Evolutionary conservation across 2,329 filamentous ascomycete genomes (phyloP), one percentile per base, ranked within the genome.

Genomic region (Emydomyces testavorans): DNA sequence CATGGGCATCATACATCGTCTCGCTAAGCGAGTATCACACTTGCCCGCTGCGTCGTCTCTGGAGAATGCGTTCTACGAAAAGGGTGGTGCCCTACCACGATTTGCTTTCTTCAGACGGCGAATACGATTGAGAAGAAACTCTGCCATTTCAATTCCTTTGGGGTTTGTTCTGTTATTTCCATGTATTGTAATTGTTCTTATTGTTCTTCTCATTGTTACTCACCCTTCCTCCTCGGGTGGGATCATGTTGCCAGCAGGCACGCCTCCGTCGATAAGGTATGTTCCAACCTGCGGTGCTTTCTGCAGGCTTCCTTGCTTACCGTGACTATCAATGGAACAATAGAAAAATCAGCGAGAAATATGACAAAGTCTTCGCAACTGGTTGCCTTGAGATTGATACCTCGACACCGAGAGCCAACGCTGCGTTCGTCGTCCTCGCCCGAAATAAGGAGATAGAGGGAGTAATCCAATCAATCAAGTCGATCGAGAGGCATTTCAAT

Each of bases 401-500:
- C 28, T 80, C 78, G 56, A 75, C 80, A 52, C 86, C 87, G 35
- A 79, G 88, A 61, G 92, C 86, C 57, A 98, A 96, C 62, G 92
- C 86, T 52, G 90, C 87, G 21, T 94, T 98, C 60, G 92, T 98
- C 54, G 88, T 98, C 32, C 76, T 98, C 51, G 92, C 92, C 47
- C 76, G 92, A 58, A 96, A 98, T 65, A 93, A 94, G 73, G 92
- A 98, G 70, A 67, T 98, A 54, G 89, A 94, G 0, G 92, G 92
- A 51, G 92, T 98, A 32, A 79, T 98, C 55, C 87, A 96, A 67
- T 96, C 92, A 7, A 78, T 98, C 65, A 95, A 95, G 72, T 96
- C 90, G 36, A 89, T 98, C 57, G 92, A 98, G 72, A 79, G 92
- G 58, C 92, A 98, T 69, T 98, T 98, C 78, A 98, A 98, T 70